Evolutionary conservation across 176 grass and related monocot genomes (phyloP), one percentile per base, ranked within the genome.

Genomic region (Oryza brachyantha): DNA sequence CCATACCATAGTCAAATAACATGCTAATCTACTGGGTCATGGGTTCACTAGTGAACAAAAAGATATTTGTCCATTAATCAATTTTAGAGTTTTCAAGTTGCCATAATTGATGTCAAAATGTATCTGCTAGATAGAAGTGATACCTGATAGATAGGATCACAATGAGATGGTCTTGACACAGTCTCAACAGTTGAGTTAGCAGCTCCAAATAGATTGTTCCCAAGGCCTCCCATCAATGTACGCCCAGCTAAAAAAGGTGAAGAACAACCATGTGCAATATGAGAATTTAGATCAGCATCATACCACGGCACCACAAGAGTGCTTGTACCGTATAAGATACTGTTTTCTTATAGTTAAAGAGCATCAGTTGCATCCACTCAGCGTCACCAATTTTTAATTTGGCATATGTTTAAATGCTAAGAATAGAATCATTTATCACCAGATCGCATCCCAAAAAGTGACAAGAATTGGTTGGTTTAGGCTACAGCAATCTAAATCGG

Each of bases 61-160:
- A 4, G 5, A 21, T n/a, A 12, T 29, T 62, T 50, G 16, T 38
- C 35, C 4, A n/a, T 3, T 29, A 10, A 75, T 64, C 31, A 40
- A 68, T 25, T 26, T 25, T 22, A 68, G 8, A 66, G 21, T 10
- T 64, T 12, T 36, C 29, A 22, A 45, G 35, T 36, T 22, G 57
- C 8, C 54, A 61, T 41, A 67, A 72, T 25, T 22, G 35, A 54
- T 42, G 52, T 24, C 27, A 38, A 64, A 68, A 67, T 42, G 63
- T 35, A 29, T 59, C 1, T 36, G 4, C 2, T 70, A 27, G 26
- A 74, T 29, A 59, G 43, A 13, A 81, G 57, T 22, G 41, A 13
- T 62, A 91, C 92, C 92, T 94, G 92, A 64, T 66, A 81, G 37
- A 91, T 81, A 70, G 84, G 38, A 84, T 80, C 70, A 57, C 81